Evolutionary conservation across 805 yeast genomes (phyloP), one percentile per base, ranked within the genome.

Genomic region (Teunomyces stri): DNA sequence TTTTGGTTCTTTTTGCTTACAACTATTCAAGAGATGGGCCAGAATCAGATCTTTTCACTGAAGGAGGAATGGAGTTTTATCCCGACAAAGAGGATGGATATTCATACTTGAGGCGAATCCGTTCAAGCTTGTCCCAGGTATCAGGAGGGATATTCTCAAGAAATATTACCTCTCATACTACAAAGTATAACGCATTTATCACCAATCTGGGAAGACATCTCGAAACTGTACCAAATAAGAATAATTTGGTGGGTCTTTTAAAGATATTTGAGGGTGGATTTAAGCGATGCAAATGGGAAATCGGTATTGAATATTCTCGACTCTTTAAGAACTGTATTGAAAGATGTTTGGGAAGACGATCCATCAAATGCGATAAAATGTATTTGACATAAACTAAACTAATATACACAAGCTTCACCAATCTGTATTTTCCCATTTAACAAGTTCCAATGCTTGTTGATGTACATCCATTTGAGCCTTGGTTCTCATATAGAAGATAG

Each of bases 401-500:
- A 45, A 22, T 31, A 39, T 28, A 39, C 34, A 11, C 6, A 39
- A 4, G 11, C 11, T n/a, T 30, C 51, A 81, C 86, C 86, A 81
- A 6, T 61, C 63, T 3, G 82, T 79, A 18, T 74, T 70, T 51
- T 85, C 87, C 83, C 89, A 87, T 60, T 82, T 81, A 21, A 66
- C 68, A 50, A 87, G 62, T 58, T 87, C 92, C 22, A 63, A 64
- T 6, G 81, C 70, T 47, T 82, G 85, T 33, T 72, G 73, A 29
- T 69, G 63, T 6, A 84, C 78, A 57, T 87, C 95, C 63, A 85
- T 87, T 58, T 86, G 92, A 6, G 85, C 87, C 61, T 86, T 85
- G 66, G 81, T 91, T 60, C 99, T 78, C 99, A 94, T 94, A 65
- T 94, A 94, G 60, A 94, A 94, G 31, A 94, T 94, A 1, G 97